Evolutionary conservation across 495 filamentous ascomycete species (phyloP).

Genomic region (Lasiosphaeria miniovina): DNA sequence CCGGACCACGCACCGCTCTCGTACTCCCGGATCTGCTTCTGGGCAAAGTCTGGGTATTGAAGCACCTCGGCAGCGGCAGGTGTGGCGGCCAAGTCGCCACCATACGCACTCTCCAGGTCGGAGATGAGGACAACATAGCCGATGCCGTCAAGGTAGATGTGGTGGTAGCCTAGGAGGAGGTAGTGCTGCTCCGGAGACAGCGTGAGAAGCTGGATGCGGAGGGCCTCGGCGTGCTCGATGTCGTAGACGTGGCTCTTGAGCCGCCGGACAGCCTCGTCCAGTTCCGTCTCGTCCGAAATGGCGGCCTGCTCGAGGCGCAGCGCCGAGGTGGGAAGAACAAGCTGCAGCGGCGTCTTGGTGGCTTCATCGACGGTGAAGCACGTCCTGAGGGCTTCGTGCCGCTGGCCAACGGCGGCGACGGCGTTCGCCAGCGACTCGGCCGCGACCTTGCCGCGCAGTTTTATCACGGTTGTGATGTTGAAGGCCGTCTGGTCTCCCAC

Average conservation of each 20-base stretch:
- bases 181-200: constrained; percentile 9
- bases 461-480: constrained; percentile 31
- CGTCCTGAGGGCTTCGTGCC: constrained; percentile 48
- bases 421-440: constrained; percentile 31
- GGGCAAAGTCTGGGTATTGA: constrained; percentile 5
- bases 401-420: constrained; percentile 23
- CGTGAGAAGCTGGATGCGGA: constrained; percentile 20
- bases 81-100: constrained; percentile 5
- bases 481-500: constrained; percentile 33
- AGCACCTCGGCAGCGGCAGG: constrained; percentile 6
- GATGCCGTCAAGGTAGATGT: neutral
- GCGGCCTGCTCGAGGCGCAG: constrained; percentile 12
- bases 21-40: constrained; percentile 6
- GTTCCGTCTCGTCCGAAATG: constrained; percentile 5
- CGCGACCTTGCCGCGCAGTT: constrained; percentile 15
- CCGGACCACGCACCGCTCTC: constrained; percentile 8
- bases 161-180: constrained; percentile 26
- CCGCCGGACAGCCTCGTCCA: constrained; percentile 1
- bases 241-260: constrained; percentile 21
- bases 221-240: constrained; percentile 13
- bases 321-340: constrained; percentile 6
- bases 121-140: constrained; percentile 14
- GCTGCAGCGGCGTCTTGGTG: constrained; percentile 14
- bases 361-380: constrained; percentile 17
- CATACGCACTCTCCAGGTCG: constrained; percentile 10